These are phyloP conservation scores for Mycena vitilis DNA, from an alignment of 768 basidiomycete genomes.

Conservation along the genomic window DNA sequence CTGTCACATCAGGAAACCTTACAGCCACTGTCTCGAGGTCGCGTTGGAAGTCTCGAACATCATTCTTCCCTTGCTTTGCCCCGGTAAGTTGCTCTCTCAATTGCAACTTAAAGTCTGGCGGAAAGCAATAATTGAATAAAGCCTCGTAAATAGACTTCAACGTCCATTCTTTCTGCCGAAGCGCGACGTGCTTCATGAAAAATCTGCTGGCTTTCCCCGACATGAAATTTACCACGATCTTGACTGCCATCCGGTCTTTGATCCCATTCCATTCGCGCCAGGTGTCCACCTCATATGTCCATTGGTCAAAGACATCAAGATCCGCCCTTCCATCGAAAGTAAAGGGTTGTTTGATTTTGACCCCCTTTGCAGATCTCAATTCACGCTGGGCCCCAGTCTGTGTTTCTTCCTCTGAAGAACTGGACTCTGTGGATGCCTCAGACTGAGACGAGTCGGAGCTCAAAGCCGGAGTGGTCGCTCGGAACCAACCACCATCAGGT, in stretches of 20 bases:
- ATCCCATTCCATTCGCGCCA: neutral
- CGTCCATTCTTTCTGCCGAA: neutral
- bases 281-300: neutral
- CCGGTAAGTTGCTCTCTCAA: constrained; percentile 13
- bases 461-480: neutral
- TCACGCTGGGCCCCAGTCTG: neutral
- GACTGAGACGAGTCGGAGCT: neutral
- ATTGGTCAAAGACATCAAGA: neutral
- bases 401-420: neutral
- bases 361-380: neutral
- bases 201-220: neutral
- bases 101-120: constrained; percentile 15
- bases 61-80: neutral
- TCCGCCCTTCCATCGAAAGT: neutral
- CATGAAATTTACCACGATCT: neutral
- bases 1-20: constrained; percentile 14
- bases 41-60: constrained; percentile 8
- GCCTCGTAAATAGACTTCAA: neutral
- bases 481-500: neutral
- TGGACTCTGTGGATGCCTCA: neutral
- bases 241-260: neutral
- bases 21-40: constrained; percentile 17
- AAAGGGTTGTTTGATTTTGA: neutral
- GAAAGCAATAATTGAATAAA: constrained; percentile 18
- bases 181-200: neutral